phyloP scores from a whole-genome alignment of 2,329 filamentous ascomycete species.

The Neopestalotiopsis sp. region DNA sequence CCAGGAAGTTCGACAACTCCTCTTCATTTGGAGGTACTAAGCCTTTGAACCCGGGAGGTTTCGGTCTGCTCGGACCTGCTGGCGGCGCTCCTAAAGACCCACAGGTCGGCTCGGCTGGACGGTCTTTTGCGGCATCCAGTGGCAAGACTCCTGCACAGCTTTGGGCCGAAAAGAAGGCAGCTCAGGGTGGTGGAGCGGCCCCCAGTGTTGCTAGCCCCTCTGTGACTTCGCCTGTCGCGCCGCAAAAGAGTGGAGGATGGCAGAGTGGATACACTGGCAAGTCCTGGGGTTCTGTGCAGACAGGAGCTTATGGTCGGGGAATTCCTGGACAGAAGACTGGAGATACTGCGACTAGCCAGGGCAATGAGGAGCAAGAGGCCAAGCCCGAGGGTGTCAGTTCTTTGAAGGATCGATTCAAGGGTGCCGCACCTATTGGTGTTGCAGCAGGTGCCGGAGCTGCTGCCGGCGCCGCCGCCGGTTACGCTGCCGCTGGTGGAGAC shows the following conservation, averaged over 20 bases:
- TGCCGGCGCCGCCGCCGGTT: slow-evolving; percentile 20
- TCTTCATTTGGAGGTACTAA: slow-evolving; percentile 86
- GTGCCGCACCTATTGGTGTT: slow-evolving; percentile 43
- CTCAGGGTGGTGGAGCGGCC: slow-evolving; percentile 69
- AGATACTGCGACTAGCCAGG: slow-evolving; percentile 47
- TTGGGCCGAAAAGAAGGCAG: slow-evolving; percentile 97
- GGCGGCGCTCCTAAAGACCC: slow-evolving; percentile 55
- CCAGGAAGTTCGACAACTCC: slow-evolving; percentile 81
- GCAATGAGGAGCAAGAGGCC: slow-evolving; percentile 52
- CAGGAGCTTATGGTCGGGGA: slow-evolving; percentile 71
- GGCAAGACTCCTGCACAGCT: slow-evolving; percentile 96
- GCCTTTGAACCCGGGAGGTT: slow-evolving; percentile 76
- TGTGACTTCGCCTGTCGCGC: slow-evolving; percentile 59
- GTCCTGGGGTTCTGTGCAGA: slow-evolving; percentile 85
- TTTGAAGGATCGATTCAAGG: slow-evolving; percentile 83
- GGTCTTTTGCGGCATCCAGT: slow-evolving; percentile 91
- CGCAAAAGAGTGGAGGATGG: slow-evolving; percentile 80
- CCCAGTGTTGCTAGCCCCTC: slow-evolving; percentile 50
- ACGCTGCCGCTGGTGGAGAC: slow-evolving; percentile 40
- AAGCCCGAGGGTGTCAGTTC: slow-evolving; percentile 72
- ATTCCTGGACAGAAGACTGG: slow-evolving; percentile 69
- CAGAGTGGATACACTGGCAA: slow-evolving; percentile 92
- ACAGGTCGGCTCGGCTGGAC: slow-evolving; percentile 76
- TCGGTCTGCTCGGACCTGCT: slow-evolving; percentile 67
- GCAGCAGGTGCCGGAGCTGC: slow-evolving; percentile 34